phyloP scores from a whole-genome alignment of 2,329 filamentous ascomycete genomes.

The Aspergillus fijiensis region DNA sequence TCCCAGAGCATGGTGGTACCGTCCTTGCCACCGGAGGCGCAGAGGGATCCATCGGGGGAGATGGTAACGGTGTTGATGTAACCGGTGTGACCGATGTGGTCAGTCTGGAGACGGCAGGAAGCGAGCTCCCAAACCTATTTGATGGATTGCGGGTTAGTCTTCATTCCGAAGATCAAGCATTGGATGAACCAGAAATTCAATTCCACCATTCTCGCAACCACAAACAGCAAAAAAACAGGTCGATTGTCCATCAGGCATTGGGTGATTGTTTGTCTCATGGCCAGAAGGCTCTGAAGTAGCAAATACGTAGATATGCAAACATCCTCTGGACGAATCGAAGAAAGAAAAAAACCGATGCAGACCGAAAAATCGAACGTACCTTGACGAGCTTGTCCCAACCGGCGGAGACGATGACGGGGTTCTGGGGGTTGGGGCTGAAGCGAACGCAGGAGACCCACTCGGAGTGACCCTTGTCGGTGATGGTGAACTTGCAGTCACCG shows the following conservation, averaged over 20 bases:
- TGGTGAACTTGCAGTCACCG: slow-evolving; percentile 99
- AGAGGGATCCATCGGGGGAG: slow-evolving; percentile 98
- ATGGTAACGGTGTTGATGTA: slow-evolving; percentile 99
- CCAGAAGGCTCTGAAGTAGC: slow-evolving; percentile 99
- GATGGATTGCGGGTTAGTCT: slow-evolving; percentile 20
- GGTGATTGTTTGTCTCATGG: slow-evolving; percentile 98
- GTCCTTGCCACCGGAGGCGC: slow-evolving; percentile 98
- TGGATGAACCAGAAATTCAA: not conserved
- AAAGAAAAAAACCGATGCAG: not conserved
- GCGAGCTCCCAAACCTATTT: slow-evolving; percentile 96
- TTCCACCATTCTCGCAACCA: not conserved
- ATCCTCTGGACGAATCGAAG: slow-evolving; percentile 66
- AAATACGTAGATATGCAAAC: slow-evolving; percentile 96
- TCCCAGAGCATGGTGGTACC: slow-evolving; percentile 99
- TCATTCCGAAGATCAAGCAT: no score
- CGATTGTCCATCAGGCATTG: slow-evolving; percentile 47
- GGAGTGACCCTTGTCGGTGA: slow-evolving; percentile 99
- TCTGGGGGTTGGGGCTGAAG: slow-evolving; percentile 99
- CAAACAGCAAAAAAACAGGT: slow-evolving; percentile 15
- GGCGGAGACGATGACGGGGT: slow-evolving; percentile 97
- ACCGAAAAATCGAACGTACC: slow-evolving; percentile 61
- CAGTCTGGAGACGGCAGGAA: slow-evolving; percentile 98
- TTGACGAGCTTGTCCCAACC: slow-evolving; percentile 99
- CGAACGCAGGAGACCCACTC: slow-evolving; percentile 99
- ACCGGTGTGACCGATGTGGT: slow-evolving; percentile 99